Base-by-base conservation (phyloP, 148 eudicot species). In the Fagopyrum tataricum region DNA sequence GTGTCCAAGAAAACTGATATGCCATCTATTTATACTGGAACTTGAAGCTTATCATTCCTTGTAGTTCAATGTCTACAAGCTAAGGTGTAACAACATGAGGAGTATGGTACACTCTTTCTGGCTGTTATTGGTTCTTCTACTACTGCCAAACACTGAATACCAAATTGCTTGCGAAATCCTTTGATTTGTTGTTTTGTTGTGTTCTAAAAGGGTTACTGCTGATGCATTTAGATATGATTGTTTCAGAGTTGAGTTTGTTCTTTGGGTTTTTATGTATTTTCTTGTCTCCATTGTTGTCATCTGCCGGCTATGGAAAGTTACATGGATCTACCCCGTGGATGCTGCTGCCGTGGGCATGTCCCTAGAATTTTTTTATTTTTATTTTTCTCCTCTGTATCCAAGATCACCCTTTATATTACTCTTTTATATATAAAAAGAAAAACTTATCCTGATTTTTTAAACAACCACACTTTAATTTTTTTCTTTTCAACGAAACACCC, bases 1-100 rank as follows among this genome's bases (percentile, higher is more conserved):
- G 12, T 62, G 42, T 26, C 68, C 66, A 62, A 62, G 42, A 26
- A 62, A 31, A 62, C 42, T 62, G 14, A 31, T 62, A 62, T 31
- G 68, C 42, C 68, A 37, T 62, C 68, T 62, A 62, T 56, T 37
- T 14, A 62, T 62, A 62, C 43, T 62, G 40, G 68, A 13, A 62
- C 12, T 62, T 62, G 68, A 62, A 31, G 66, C 39, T 31, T 24
- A 24, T 62, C 42, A 15, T 4, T 62, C 17, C 40, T 62, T 62
- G 68, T 62, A 62, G 43, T 62, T 62, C 43, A 62, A 31, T 62
- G 14, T 62, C 68, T 62, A 62, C 68, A 62, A 62, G 68, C n/a
- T 62, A 62, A 62, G 31, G 7, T 62, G 18, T 26, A 62, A 62
- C 68, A 26, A 59, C 7, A 9, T 55, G 20, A 55, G 12, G 61